Conservation (phyloP, 129 eudicot genomes). For the Daucus carota region DH1_v3.0 NC_030389.2:27289001-27289500, state of each 20-base stretch:
- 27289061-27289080: conserved; percentile 13
- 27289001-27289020: conserved; percentile 8
- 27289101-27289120: conserved; percentile 13
- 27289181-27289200: conserved; percentile 9
- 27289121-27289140: conserved; percentile 13
- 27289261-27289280: conserved; percentile 6
- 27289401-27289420: conserved; percentile 8
- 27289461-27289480: conserved; percentile 2
- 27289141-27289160: conserved; percentile 8
- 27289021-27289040: conserved; percentile 6
- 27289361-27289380: conserved; percentile 8
- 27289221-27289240: conserved; percentile 11
- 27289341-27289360: conserved; percentile 1
- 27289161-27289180: conserved; percentile 9
- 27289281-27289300: conserved; percentile 11
- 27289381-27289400: conserved; percentile 8
- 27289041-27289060: conserved; percentile 10
- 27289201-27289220: conserved; percentile 13
- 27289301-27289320: conserved; percentile 15
- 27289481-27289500: conserved; percentile 7
- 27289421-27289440: not conserved
- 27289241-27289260: conserved; percentile 11
- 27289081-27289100: conserved; percentile 15
- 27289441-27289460: not conserved
- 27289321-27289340: conserved; percentile 4